phyloP scores from a whole-genome alignment of 176 grass and related monocot genomes.

The Secale cereale region DNA sequence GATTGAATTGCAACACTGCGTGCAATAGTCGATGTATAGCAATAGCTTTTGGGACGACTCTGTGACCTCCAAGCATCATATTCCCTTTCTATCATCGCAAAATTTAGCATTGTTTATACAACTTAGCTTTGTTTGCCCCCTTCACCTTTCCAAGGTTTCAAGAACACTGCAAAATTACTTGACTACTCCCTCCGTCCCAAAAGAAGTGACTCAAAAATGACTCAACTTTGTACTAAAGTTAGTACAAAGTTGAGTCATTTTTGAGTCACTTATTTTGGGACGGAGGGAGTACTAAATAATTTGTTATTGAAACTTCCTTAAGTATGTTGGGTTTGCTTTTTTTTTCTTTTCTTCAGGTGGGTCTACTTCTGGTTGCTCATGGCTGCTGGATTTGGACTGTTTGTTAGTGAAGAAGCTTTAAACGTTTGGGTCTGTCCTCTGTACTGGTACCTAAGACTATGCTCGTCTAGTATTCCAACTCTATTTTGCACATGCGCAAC shows the following conservation, averaged over 20 bases:
- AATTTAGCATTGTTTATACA: background rate
- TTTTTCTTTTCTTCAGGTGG: constrained; percentile 57
- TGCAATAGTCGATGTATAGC: background rate
- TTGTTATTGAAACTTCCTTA: background rate
- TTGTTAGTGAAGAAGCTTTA: constrained; percentile 90
- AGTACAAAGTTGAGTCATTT: no score
- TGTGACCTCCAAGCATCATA: background rate
- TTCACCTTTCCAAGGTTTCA: background rate
- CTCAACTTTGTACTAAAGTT: no score
- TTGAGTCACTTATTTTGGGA: no score
- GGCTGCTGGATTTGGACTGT: constrained; percentile 82
- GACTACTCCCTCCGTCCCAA: no score
- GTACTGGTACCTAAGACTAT: constrained; percentile 52
- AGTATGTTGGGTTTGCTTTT: background rate
- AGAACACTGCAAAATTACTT: background rate
- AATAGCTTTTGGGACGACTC: background rate
- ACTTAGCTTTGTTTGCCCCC: background rate
- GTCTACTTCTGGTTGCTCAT: constrained; percentile 93
- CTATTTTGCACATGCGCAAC: background rate
- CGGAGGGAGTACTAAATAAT: no score
- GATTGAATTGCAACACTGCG: background rate
- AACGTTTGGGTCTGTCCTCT: constrained; percentile 97
- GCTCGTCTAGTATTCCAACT: constrained; percentile 26
- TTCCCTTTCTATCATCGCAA: background rate
- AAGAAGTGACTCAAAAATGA: no score